Evolutionary conservation across 441 rosid species (phyloP).

Genomic region (Corymbia citriodora): DNA sequence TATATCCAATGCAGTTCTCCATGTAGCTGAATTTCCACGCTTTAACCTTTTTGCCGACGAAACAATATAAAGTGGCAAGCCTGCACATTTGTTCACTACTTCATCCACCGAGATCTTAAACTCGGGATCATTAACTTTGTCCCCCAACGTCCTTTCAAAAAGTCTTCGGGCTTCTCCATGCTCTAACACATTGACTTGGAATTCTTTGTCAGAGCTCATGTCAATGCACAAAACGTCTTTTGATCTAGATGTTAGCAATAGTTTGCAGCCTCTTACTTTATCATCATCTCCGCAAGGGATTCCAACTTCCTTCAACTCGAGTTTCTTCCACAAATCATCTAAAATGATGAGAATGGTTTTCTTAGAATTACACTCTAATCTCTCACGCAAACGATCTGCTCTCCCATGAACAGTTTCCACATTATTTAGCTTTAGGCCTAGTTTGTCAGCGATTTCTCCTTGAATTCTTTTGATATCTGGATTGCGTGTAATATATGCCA

Average conservation of each 20-base stretch:
- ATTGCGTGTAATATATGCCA: too few relatives aligned
- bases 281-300: background rate
- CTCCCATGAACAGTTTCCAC: too few relatives aligned
- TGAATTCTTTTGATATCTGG: too few relatives aligned
- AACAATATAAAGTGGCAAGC: too few relatives aligned
- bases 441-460: rapidly evolving
- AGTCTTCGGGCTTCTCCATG: background rate
- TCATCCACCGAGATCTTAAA: too few relatives aligned
- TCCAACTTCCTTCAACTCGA: too few relatives aligned
- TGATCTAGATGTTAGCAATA: background rate
- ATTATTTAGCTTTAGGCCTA: too few relatives aligned
- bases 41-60: too few relatives aligned
- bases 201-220: background rate
- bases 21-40: too few relatives aligned
- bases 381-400: rapidly evolving
- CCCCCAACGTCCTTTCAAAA: rapidly evolving
- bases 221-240: background rate
- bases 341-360: too few relatives aligned
- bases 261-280: background rate
- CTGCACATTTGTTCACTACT: too few relatives aligned
- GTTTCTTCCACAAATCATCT: rapidly evolving
- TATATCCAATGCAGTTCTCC: too few relatives aligned
- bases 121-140: rapidly evolving
- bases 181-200: background rate
- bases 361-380: rapidly evolving